These are phyloP conservation scores for Claviceps maximensis DNA, from an alignment of 2,329 filamentous ascomycete species.

Conservation along the genomic window DNA sequence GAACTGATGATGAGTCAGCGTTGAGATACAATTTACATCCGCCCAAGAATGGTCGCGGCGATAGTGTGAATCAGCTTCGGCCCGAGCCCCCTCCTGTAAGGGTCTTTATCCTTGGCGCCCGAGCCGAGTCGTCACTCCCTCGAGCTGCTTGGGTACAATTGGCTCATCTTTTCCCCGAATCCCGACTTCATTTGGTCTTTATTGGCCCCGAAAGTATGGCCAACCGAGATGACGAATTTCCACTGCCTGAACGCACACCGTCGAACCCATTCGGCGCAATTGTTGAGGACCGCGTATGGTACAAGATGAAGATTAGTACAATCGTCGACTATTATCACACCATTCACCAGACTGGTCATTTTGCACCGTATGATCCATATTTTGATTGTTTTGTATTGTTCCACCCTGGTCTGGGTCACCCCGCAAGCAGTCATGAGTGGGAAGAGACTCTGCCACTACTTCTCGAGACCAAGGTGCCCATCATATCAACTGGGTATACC, in stretches of 20 bases:
- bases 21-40: conserved; percentile 90
- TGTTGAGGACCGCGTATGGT: conserved; percentile 78
- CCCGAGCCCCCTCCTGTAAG: conserved; percentile 79
- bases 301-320: conserved; percentile 90
- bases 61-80: conserved; percentile 63
- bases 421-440: conserved; percentile 90
- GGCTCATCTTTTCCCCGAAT: conserved; percentile 84
- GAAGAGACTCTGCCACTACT: conserved; percentile 77
- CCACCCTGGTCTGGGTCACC: conserved; percentile 91
- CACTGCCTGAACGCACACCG: conserved; percentile 72
- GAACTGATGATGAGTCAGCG: conserved; percentile 35
- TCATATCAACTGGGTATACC: conserved; percentile 91
- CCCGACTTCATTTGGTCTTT: conserved; percentile 83
- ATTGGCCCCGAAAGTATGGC: conserved; percentile 94
- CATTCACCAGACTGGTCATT: conserved; percentile 78
- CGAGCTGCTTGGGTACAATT: conserved; percentile 90
- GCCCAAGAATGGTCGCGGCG: conserved; percentile 61
- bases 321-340: conserved; percentile 98
- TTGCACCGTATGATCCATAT: conserved; percentile 92
- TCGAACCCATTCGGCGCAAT: conserved; percentile 88
- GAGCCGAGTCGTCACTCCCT: conserved; percentile 92
- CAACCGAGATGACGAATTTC: conserved; percentile 86
- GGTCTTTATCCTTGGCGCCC: conserved; percentile 84
- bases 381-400: conserved; percentile 97
- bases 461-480: conserved; percentile 87